Conservation (phyloP, 306 rosid genomes). For the Cicer arietinum region DNA sequence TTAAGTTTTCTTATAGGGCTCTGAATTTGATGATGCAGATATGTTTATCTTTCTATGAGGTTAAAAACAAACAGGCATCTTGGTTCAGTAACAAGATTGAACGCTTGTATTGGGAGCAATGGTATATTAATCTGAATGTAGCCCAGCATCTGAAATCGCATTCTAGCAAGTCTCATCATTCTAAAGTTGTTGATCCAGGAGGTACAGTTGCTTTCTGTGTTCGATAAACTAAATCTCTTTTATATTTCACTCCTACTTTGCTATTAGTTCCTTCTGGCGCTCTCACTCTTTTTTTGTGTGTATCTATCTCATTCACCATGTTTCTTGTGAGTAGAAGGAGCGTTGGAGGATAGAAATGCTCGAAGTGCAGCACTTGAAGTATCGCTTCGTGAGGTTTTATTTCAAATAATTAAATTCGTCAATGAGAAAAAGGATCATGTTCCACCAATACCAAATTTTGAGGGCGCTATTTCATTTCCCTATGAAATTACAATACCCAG, state of each 20-base stretch:
- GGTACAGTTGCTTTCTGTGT: constrained; percentile 52
- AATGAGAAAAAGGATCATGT: constrained; percentile 98
- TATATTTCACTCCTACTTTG: constrained; percentile 27
- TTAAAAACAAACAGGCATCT: constrained; percentile 76
- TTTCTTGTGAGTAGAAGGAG: constrained; percentile 58
- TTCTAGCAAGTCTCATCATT: constrained; percentile 74
- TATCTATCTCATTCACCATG: not conserved
- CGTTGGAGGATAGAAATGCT: constrained; percentile 70
- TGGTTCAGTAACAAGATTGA: constrained; percentile 90
- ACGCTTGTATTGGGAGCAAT: constrained; percentile 93
- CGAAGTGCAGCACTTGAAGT: constrained; percentile 86
- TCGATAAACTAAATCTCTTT: constrained; percentile 29
- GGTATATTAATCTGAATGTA: constrained; percentile 92
- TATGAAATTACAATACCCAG: constrained; percentile 88
- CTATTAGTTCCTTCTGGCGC: not conserved
- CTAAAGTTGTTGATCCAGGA: constrained; percentile 82
- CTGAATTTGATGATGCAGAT: constrained; percentile 60
- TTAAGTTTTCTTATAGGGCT: constrained; percentile 3
- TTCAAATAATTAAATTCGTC: constrained; percentile 92
- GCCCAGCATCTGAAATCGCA: constrained; percentile 66
- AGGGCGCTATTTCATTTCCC: constrained; percentile 78
- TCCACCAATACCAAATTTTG: constrained; percentile 83
- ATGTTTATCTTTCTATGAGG: constrained; percentile 91
- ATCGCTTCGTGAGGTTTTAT: constrained; percentile 84
- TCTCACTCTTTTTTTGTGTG: not conserved